Evolutionary conservation across 768 basidiomycete species (phyloP).

Genomic region (Boletus vermiculosoides): DNA sequence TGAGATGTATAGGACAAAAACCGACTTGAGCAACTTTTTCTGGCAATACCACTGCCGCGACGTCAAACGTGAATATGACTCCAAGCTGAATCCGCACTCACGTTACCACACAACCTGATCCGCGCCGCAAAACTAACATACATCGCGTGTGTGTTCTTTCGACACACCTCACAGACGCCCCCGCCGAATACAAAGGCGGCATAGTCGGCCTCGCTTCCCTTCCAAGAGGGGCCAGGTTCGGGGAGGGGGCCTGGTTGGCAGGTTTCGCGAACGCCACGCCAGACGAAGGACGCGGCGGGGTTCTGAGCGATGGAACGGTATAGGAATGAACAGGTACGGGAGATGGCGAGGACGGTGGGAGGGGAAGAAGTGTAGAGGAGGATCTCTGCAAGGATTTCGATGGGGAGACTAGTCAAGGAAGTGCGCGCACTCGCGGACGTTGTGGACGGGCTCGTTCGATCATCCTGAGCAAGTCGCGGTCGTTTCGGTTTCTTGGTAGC

Average conservation of each 20-base stretch:
- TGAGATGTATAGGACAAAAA: background rate
- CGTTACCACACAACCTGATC: constrained; percentile 44
- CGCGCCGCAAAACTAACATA: constrained; percentile 50
- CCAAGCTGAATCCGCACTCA: constrained; percentile 19
- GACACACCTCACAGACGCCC: constrained; percentile 59
- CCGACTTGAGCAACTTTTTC: constrained; percentile 18
- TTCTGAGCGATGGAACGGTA: constrained; percentile 47
- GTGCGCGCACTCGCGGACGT: background rate
- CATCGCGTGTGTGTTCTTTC: constrained; percentile 33
- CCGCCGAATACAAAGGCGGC: constrained; percentile 63
- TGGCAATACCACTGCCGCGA: constrained; percentile 21
- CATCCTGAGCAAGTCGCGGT: background rate
- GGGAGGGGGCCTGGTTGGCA: constrained; percentile 39
- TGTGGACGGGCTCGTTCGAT: background rate
- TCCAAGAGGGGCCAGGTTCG: constrained; percentile 40
- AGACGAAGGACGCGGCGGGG: constrained; percentile 50
- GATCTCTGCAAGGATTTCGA: constrained; percentile 66
- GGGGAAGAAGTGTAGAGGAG: constrained; percentile 52
- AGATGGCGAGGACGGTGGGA: constrained; percentile 55
- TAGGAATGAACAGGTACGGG: constrained; percentile 56
- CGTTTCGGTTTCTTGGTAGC: constrained; percentile 13
- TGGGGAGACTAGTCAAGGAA: constrained; percentile 40
- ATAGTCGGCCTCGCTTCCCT: constrained; percentile 50
- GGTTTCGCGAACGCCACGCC: constrained; percentile 50
- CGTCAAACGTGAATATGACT: background rate